Conservation (phyloP, 495 filamentous ascomycete species). For the Tuber melanosporum region DNA sequence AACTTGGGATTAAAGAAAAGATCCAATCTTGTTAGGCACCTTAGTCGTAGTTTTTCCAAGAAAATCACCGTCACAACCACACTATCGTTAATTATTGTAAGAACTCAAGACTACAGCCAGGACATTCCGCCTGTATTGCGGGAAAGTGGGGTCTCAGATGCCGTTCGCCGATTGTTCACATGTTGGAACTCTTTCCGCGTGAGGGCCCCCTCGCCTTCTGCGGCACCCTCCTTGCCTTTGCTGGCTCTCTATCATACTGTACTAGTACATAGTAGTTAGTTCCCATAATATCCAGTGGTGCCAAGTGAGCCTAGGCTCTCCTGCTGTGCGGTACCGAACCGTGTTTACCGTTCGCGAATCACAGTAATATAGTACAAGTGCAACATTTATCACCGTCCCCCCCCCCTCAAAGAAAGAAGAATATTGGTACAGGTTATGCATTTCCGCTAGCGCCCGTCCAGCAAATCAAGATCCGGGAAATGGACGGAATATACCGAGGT, state of each 20-base stretch:
- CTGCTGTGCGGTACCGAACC: neutral
- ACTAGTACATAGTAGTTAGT: neutral
- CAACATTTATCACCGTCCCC: neutral
- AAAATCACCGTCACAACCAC: neutral
- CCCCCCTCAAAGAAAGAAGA: neutral
- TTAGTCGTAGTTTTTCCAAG: neutral
- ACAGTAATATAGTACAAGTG: neutral
- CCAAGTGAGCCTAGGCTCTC: neutral
- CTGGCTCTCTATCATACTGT: no score
- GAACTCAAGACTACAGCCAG: neutral
- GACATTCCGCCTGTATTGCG: neutral
- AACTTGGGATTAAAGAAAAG: neutral
- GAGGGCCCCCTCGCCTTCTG: neutral
- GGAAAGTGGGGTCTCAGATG: neutral
- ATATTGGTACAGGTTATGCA: neutral
- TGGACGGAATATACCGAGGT: neutral
- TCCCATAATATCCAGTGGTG: neutral
- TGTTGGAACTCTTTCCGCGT: neutral
- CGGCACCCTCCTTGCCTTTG: neutral
- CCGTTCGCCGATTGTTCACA: neutral
- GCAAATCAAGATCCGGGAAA: neutral
- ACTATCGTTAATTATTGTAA: neutral
- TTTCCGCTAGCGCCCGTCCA: neutral
- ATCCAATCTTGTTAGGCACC: neutral
- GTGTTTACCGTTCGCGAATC: neutral